phyloP scores from a whole-genome alignment of 345 rosid genomes.

The Citrus sp. region DNA sequence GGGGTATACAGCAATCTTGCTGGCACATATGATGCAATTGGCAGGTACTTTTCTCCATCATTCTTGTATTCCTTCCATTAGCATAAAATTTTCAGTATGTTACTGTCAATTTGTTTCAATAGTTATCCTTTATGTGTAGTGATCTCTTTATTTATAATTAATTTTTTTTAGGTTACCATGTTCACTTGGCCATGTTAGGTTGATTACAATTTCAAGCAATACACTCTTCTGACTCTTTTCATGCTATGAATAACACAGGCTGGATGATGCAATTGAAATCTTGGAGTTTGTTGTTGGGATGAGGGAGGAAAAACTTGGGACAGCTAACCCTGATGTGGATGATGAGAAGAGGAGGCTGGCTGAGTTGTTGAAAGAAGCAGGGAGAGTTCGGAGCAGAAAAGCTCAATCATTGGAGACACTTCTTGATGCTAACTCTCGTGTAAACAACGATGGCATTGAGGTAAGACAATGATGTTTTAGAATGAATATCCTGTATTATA shows the following conservation, averaged over 20 bases:
- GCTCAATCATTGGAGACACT: constrained; percentile 75
- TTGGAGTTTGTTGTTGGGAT: constrained; percentile 66
- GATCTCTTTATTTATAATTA: background rate
- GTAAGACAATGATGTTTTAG: constrained; percentile 27
- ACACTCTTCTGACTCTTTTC: background rate
- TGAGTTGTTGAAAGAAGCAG: constrained; percentile 74
- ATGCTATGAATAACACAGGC: constrained; percentile 36
- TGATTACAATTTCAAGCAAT: background rate
- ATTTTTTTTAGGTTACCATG: background rate
- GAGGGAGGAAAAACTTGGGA: constrained; percentile 91
- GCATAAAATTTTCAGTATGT: background rate
- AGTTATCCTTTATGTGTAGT: background rate
- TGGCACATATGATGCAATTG: constrained; percentile 89
- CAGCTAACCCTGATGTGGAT: constrained; percentile 81
- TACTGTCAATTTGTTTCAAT: background rate
- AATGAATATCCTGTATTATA: constrained; percentile 32
- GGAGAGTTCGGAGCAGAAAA: constrained; percentile 68
- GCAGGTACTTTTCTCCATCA: constrained; percentile 50
- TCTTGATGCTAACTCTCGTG: constrained; percentile 50
- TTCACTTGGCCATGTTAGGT: background rate
- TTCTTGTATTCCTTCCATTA: constrained; percentile 13
- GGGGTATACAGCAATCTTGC: constrained; percentile 93
- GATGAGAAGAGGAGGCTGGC: constrained; percentile 87
- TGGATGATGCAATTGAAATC: constrained; percentile 78
- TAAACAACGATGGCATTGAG: constrained; percentile 33